phyloP scores from a whole-genome alignment of 139 green algal species.

The Coccomyxa sp. region DNA sequence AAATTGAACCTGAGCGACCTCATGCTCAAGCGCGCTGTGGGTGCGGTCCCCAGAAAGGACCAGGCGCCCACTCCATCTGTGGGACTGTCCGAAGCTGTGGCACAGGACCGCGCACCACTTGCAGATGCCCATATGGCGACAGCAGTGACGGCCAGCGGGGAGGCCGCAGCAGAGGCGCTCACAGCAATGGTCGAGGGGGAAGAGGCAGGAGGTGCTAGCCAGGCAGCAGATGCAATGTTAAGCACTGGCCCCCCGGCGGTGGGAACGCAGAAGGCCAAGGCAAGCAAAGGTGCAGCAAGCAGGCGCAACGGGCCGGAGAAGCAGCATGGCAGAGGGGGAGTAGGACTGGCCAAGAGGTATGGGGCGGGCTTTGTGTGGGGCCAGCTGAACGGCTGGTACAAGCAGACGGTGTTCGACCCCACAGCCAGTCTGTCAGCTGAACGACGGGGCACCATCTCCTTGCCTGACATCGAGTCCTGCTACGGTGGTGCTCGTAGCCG shows the following conservation, averaged over 20 bases:
- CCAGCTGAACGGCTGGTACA: conserved; percentile 84
- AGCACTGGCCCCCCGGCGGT: too few species aligned
- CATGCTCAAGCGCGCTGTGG: conserved; percentile 27
- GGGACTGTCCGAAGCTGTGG: too few species aligned
- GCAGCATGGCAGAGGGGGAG: neutral
- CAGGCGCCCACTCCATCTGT: neutral
- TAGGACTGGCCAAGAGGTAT: conserved; percentile 65
- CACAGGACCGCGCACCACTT: too few species aligned
- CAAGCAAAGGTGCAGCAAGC: neutral
- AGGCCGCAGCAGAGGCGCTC: neutral
- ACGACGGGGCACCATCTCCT: conserved; percentile 69
- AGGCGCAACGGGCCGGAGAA: neutral
- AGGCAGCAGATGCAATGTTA: neutral
- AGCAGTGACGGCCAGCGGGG: neutral
- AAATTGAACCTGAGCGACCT: conserved; percentile 51
- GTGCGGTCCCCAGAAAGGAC: neutral
- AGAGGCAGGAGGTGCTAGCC: neutral
- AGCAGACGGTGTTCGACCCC: conserved; percentile 89
- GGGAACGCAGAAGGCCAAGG: neutral
- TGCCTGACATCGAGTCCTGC: conserved; percentile 77
- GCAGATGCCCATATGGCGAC: neutral
- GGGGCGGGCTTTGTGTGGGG: conserved; percentile 76
- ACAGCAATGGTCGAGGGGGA: neutral
- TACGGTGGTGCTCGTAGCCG: conserved; percentile 26
- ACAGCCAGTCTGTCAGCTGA: conserved; percentile 75